Evolutionary conservation across 768 basidiomycete species (phyloP).

Genomic region (Termitomyces bulborhizus): DNA sequence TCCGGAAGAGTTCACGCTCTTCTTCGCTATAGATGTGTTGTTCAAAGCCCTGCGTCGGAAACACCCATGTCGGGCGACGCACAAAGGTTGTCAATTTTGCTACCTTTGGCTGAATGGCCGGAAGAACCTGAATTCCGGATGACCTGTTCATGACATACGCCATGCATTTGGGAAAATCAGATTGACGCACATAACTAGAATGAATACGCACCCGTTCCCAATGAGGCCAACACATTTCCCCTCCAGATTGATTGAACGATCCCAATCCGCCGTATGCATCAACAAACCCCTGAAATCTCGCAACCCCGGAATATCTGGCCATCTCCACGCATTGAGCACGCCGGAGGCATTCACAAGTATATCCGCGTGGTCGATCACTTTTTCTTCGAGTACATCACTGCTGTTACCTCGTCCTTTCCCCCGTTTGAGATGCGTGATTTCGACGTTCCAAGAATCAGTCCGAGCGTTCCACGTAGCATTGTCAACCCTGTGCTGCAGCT

Average conservation of each 20-base stretch:
- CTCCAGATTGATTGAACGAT: constrained; percentile 19
- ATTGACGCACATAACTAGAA: background rate
- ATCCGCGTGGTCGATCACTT: constrained; percentile 21
- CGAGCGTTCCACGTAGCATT: constrained; percentile 24
- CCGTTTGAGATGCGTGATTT: constrained; percentile 14
- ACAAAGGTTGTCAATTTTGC: constrained; percentile 30
- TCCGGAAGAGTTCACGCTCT: constrained; percentile 32
- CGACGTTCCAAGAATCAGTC: constrained; percentile 22
- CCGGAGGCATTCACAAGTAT: constrained; percentile 28
- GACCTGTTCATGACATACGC: constrained; percentile 16
- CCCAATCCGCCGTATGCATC: constrained; percentile 32
- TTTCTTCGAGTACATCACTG: constrained; percentile 4
- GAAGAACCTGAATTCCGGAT: constrained; percentile 27
- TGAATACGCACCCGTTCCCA: constrained; percentile 28
- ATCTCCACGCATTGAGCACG: constrained; percentile 30
- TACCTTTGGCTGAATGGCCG: constrained; percentile 25
- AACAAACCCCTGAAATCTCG: constrained; percentile 25
- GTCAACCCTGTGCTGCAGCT: constrained; percentile 20
- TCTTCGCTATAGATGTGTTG: constrained; percentile 31
- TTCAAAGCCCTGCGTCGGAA: constrained; percentile 18
- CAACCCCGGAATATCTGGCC: constrained; percentile 31
- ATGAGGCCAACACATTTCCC: constrained; percentile 30
- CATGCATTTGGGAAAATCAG: background rate
- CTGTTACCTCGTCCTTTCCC: background rate
- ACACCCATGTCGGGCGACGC: constrained; percentile 26